Conservation (phyloP, 352 stramenopile genomes). For the Globisporangium nodosum region DNA sequence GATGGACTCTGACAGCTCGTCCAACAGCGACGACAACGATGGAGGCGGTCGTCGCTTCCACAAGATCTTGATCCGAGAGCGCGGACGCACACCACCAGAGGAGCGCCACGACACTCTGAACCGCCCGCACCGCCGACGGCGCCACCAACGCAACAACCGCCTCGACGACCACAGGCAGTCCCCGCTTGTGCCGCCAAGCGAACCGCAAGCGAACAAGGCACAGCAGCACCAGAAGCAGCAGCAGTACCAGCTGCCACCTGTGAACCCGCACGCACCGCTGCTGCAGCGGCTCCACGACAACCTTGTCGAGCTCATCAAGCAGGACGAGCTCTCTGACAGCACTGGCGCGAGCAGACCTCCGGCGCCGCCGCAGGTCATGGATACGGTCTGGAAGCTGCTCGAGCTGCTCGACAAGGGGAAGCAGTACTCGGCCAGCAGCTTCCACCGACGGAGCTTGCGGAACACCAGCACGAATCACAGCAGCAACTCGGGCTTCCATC, state of each 20-base stretch:
- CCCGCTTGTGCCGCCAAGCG: not conserved
- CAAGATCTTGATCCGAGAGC: constrained; percentile 40
- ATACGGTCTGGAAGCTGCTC: constrained; percentile 46
- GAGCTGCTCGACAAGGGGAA: constrained; percentile 37
- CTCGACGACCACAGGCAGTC: not conserved
- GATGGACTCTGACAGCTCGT: not conserved
- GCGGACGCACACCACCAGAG: constrained; percentile 26
- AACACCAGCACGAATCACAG: not conserved
- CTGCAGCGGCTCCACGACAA: constrained; percentile 40
- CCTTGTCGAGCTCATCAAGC: constrained; percentile 50
- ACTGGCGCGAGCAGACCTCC: not conserved
- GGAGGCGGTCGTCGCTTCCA: constrained; percentile 20
- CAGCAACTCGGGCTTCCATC: not conserved
- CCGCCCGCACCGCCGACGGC: constrained; percentile 3
- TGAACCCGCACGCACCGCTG: constrained; percentile 12
- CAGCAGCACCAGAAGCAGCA: not conserved
- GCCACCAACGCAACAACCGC: constrained; percentile 8
- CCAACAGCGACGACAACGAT: constrained; percentile 15
- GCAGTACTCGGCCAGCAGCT: not conserved
- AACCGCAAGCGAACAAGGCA: not conserved
- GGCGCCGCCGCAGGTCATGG: constrained; percentile 16
- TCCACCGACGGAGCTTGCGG: not conserved
- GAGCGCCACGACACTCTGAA: constrained; percentile 6
- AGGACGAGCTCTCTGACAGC: constrained; percentile 18
- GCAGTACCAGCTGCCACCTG: constrained; percentile 1